Evolutionary conservation across 78 protist genomes (phyloP), one percentile per base, ranked within the genome.

Genomic region (Mastigamoeba balamuthi): DNA sequence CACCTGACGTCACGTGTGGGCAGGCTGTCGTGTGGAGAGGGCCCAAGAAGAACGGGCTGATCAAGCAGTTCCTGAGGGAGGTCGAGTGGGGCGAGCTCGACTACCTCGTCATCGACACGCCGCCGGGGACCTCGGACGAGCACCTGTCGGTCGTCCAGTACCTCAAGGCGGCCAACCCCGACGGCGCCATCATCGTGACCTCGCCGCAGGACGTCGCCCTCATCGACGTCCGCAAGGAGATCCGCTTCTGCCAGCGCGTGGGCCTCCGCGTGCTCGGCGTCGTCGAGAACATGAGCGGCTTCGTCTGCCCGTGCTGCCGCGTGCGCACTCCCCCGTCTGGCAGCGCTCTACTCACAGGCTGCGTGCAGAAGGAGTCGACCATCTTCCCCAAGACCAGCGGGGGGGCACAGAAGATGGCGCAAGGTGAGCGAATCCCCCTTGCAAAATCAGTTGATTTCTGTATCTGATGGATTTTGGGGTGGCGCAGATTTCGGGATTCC

Each of bases 1-100:
- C n/a, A n/a, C n/a, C n/a, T n/a, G n/a, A n/a, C n/a, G n/a, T n/a
- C n/a, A n/a, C n/a, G n/a, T n/a, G n/a, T n/a, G n/a, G n/a, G n/a
- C n/a, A n/a, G n/a, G n/a, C 99, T 1, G 97, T 98, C 2, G 94
- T 98, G 71, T 97, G 98, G 98, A 52, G 99, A 43, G 99, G 99
- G 4, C 98, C 98, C 29, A 84, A 93, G 29, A 98, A 96, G 89
- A 93, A 86, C 71, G 95, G 90, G 0, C 65, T 98, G 71, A 95
- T 98, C 86, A 89, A 92, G 79, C 97, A 95, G 78, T 98, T 98
- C 44, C 66, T 98, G 38, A 80, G 78, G 38, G 99, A 97, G 44
- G 99, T 96, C 4, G 44, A 75, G 33, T 98, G 99, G 99, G 96
- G 94, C 8, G 96, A 86, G 1, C 74, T 95, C 7, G 99, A 98